Evolutionary conservation across 2,329 filamentous ascomycete genomes (phyloP), one percentile per base, ranked within the genome.

Genomic region (Apiospora pterosperma): DNA sequence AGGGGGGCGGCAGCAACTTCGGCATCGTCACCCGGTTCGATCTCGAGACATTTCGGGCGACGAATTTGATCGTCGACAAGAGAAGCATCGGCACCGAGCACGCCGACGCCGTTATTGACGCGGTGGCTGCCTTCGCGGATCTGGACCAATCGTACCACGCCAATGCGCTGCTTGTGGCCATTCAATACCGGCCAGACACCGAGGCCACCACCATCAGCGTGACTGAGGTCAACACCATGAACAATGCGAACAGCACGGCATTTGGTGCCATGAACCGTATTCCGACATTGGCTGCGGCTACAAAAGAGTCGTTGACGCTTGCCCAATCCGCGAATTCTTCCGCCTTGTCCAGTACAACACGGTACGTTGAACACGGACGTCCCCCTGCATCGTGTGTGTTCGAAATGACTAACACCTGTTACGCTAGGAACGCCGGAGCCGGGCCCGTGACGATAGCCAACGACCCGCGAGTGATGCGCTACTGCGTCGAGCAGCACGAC

Each of bases 1-100:
- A 79, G 63, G 82, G 81, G 10, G 82, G 82, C 58, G 73, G 75
- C n/a, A 79, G 76, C 66, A 84, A 83, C 68, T 81, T 81, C 48
- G 80, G 79, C 61, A 71, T 77, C 65, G 71, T 76, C 19, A 75
- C 78, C 4, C 65, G 68, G 21, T 70, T 76, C 66, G 74, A 76
- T 48, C 62, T 70, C 62, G 48, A 67, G 59, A 66, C 63, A n/a
- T 63, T 70, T 25, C 58, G 62, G 14, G 52, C 65, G 4, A 36
- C 62, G 31, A 81, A 82, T 66, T 76, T 73, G 21, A 74, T 82
- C 19, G 65, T 72, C 23, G 77, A 76, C 34, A 60, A 80, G 72
- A 62, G 75, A 82, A 66, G 75, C 52, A 58, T 84, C 41, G 81
- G 84, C 8, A 75, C 82, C 1, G 78, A 77, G 0, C 71, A 75